Evolutionary conservation across 352 stramenopile genomes (phyloP).

Genomic region (Phytophthora chlamydospora): DNA sequence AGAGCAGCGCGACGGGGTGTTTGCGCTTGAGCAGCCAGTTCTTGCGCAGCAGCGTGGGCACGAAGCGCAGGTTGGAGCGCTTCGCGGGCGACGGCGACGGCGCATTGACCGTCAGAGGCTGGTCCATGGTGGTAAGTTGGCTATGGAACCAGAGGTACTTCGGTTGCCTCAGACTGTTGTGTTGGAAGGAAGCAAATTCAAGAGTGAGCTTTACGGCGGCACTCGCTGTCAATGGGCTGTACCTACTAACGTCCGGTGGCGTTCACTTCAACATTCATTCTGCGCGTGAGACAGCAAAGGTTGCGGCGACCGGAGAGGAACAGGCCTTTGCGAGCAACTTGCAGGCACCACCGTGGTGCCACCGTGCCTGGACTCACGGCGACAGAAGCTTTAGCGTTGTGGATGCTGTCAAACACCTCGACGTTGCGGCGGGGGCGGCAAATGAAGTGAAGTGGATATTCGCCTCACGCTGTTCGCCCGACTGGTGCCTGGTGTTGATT

Average conservation of each 20-base stretch:
- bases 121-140: constrained; percentile 14
- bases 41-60: constrained; percentile 71
- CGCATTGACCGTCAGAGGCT: constrained; percentile 26
- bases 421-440: too few relatives aligned
- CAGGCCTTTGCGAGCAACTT: too few relatives aligned
- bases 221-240: neutral
- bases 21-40: constrained; percentile 84
- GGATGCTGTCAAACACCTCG: too few relatives aligned
- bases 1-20: constrained; percentile 48
- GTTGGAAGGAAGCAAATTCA: neutral
- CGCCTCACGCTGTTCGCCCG: too few relatives aligned
- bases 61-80: constrained; percentile 45
- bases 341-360: too few relatives aligned
- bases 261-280: constrained; percentile 2
- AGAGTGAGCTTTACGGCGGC: neutral
- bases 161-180: neutral
- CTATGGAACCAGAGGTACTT: neutral
- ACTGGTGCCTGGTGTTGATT: too few relatives aligned
- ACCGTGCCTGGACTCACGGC: too few relatives aligned
- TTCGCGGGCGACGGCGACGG: constrained; percentile 1
- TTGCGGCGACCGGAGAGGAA: neutral
- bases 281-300: neutral
- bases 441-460: too few relatives aligned
- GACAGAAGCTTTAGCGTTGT: too few relatives aligned
- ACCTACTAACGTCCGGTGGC: neutral